These are phyloP conservation scores for Eutrema yunnanense DNA, from an alignment of 345 rosid species.

Conservation along the genomic window DNA sequence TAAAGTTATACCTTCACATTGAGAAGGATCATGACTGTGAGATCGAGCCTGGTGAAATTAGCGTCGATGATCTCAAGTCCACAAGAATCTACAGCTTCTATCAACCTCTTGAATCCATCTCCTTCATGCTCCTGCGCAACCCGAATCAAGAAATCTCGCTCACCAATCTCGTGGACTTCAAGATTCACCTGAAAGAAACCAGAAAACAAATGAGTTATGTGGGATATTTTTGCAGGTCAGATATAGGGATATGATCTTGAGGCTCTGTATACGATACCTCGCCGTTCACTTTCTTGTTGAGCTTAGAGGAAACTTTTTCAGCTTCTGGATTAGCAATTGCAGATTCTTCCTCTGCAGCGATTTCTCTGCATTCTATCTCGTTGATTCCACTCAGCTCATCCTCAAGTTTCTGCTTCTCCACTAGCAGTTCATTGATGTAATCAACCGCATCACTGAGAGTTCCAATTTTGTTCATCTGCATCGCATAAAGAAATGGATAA, in stretches of 20 bases:
- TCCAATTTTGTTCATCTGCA: slow-evolving; percentile 69
- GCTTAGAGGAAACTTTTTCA: slow-evolving; percentile 2
- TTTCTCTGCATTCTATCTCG: slow-evolving; percentile 31
- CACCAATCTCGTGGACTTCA: slow-evolving; percentile 50
- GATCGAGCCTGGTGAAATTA: slow-evolving; percentile 52
- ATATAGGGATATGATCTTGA: not conserved
- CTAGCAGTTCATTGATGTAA: slow-evolving; percentile 51
- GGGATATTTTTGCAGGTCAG: not conserved
- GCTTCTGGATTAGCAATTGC: slow-evolving; percentile 10
- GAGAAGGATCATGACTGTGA: slow-evolving; percentile 48
- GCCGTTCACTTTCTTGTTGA: slow-evolving; percentile 10
- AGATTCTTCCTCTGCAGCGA: slow-evolving; percentile 14
- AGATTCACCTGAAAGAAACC: slow-evolving; percentile 40
- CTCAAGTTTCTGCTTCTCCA: slow-evolving; percentile 44
- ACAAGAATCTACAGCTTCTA: slow-evolving; percentile 48
- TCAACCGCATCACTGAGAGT: slow-evolving; percentile 70
- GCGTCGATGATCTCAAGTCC: slow-evolving; percentile 62
- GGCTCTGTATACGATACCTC: slow-evolving; percentile 1
- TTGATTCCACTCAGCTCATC: slow-evolving; percentile 54
- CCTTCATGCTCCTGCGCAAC: slow-evolving; percentile 34
- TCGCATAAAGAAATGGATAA: not conserved
- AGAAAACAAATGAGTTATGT: not conserved
- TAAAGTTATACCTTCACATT: slow-evolving; percentile 52
- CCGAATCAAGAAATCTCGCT: slow-evolving; percentile 50
- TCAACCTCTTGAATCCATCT: slow-evolving; percentile 56